phyloP scores from a whole-genome alignment of 2,329 filamentous ascomycete genomes.

The Aspergillus neotritici region DNA sequence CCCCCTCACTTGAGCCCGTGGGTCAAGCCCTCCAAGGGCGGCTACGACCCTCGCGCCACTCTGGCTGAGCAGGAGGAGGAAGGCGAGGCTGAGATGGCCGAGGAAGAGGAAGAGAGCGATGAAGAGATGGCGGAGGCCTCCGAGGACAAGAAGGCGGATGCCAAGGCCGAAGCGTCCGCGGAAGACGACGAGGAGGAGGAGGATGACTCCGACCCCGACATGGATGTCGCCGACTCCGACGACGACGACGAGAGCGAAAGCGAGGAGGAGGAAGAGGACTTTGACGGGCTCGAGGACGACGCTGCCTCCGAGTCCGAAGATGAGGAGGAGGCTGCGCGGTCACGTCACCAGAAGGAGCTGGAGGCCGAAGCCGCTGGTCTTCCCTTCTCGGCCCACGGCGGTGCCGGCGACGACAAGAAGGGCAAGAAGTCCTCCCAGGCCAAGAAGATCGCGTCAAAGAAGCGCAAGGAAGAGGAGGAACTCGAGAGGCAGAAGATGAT shows the following conservation, averaged over 20 bases:
- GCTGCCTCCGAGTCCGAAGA: conserved; percentile 49
- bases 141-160: conserved; percentile 17
- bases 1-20: conserved; percentile 95
- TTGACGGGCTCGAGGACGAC: conserved; percentile 49
- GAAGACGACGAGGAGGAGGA: conserved; percentile 39
- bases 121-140: conserved; percentile 35
- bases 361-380: conserved; percentile 82
- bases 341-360: conserved; percentile 79
- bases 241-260: conserved; percentile 41
- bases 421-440: conserved; percentile 61
- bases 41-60: conserved; percentile 83
- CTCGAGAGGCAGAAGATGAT: conserved; percentile 93
- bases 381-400: conserved; percentile 43
- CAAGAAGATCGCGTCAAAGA: conserved; percentile 62
- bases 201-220: conserved; percentile 42
- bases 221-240: conserved; percentile 46
- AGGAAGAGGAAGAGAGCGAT: conserved; percentile 49
- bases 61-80: conserved; percentile 84
- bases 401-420: conserved; percentile 56
- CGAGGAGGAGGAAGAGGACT: conserved; percentile 42
- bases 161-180: conserved; percentile 38
- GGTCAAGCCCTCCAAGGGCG: conserved; percentile 78
- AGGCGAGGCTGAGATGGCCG: conserved; percentile 70
- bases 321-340: conserved; percentile 56
- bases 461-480: conserved; percentile 71